These are phyloP conservation scores for Dictyostelium brefeldianum DNA, from an alignment of 78 protist species.

Conservation along the genomic window DNA sequence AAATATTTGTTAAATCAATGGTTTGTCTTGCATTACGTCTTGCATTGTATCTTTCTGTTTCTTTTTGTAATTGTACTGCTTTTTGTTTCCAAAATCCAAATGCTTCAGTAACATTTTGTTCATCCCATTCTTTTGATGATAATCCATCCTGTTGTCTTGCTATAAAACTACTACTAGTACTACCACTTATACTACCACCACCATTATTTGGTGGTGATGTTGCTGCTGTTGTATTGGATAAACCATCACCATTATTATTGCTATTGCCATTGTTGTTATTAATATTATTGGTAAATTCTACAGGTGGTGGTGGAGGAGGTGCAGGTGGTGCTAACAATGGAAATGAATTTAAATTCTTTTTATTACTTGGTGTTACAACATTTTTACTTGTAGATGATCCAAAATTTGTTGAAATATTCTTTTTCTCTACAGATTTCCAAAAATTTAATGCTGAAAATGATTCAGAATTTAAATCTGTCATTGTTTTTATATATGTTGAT, in stretches of 20 bases:
- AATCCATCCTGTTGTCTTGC: background rate
- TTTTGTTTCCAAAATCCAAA: conserved; percentile 81
- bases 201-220: no score
- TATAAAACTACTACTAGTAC: background rate
- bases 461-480: conserved; percentile 51
- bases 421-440: conserved; percentile 78
- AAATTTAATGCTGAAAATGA: conserved; percentile 63
- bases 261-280: background rate
- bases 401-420: conserved; percentile 43
- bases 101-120: conserved; percentile 75
- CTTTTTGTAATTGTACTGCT: conserved; percentile 57
- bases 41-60: conserved; percentile 33
- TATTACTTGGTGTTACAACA: background rate
- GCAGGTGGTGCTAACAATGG: conserved; percentile 66
- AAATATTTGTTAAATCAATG: conserved; percentile 42
- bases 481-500: no score
- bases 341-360: conserved; percentile 18
- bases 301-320: conserved; percentile 67
- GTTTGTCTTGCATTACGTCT: conserved; percentile 51
- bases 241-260: background rate
- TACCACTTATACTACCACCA: background rate
- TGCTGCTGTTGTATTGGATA: no score
- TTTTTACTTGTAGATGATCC: background rate
- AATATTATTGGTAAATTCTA: background rate
- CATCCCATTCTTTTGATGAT: conserved; percentile 53